Evolutionary conservation across 805 yeast species (phyloP).

Genomic region (Teunomyces stri): DNA sequence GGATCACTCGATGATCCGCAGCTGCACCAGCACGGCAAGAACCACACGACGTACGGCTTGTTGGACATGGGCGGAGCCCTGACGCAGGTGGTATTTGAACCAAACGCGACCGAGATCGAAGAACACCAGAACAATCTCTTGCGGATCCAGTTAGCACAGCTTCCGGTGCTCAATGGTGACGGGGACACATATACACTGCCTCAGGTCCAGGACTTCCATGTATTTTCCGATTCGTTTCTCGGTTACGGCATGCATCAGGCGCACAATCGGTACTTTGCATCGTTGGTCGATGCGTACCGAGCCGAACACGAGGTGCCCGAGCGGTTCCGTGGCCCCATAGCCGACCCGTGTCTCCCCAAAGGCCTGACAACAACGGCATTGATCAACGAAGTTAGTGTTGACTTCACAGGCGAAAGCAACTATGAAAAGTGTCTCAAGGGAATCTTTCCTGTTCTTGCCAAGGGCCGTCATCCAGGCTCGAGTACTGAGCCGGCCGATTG

Average conservation of each 20-base stretch:
- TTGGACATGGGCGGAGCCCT: slow-evolving; percentile 67
- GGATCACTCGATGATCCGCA: slow-evolving; percentile 42
- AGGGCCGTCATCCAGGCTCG: slow-evolving; percentile 24
- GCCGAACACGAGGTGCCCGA: slow-evolving; percentile 14
- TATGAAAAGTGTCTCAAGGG: slow-evolving; percentile 46
- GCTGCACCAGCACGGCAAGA: slow-evolving; percentile 41
- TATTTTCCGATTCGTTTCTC: slow-evolving; percentile 55
- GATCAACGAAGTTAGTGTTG: slow-evolving; percentile 26
- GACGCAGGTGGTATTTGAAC: slow-evolving; percentile 64
- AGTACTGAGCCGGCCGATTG: slow-evolving; percentile 24
- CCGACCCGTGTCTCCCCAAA: slow-evolving; percentile 60
- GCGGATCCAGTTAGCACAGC: slow-evolving; percentile 40
- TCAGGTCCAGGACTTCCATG: slow-evolving; percentile 29
- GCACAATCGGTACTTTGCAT: slow-evolving; percentile 43
- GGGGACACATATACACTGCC: slow-evolving; percentile 16
- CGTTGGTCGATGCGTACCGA: slow-evolving; percentile 25
- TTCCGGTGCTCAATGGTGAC: slow-evolving; percentile 16
- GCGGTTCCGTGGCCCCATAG: slow-evolving; percentile 26
- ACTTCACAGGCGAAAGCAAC: slow-evolving; percentile 53
- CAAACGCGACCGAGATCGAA: slow-evolving; percentile 43
- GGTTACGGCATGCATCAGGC: slow-evolving; percentile 65
- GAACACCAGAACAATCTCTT: slow-evolving; percentile 49
- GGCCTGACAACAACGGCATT: slow-evolving; percentile 31
- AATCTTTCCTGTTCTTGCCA: slow-evolving; percentile 46
- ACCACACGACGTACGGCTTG: slow-evolving; percentile 52